Evolutionary conservation across 352 stramenopile species (phyloP).

Genomic region (Phytophthora citricola): DNA sequence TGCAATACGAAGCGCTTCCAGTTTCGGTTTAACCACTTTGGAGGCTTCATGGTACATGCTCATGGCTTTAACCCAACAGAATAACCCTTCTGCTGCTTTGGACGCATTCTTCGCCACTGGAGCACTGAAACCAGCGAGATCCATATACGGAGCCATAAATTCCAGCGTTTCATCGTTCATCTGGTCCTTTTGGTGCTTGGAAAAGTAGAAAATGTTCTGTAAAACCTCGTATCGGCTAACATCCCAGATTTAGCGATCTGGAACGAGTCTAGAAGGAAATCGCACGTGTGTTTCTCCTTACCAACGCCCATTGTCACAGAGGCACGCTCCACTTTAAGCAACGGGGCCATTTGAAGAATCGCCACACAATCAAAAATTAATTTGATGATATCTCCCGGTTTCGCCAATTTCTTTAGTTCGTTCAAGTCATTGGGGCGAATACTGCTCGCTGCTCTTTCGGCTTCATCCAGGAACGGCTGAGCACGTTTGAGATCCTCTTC

Average conservation of each 20-base stretch:
- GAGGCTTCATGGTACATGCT: constrained; percentile 92
- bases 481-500: constrained; percentile 91
- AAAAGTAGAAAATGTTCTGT: constrained; percentile 92
- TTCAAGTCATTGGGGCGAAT: constrained; percentile 93
- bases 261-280: constrained; percentile 90
- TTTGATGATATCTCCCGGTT: constrained; percentile 93
- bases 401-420: constrained; percentile 93
- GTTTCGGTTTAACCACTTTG: constrained; percentile 94
- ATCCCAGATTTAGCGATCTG: constrained; percentile 85
- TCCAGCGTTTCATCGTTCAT: constrained; percentile 95
- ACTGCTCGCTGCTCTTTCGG: constrained; percentile 82
- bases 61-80: constrained; percentile 92
- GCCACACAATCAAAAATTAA: constrained; percentile 93
- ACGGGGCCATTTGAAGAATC: constrained; percentile 87
- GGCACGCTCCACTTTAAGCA: constrained; percentile 75
- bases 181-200: constrained; percentile 90
- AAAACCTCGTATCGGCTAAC: constrained; percentile 90
- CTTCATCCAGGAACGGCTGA: constrained; percentile 92
- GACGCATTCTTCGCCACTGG: constrained; percentile 89
- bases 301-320: constrained; percentile 73
- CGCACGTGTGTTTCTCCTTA: constrained; percentile 89
- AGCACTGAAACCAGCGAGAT: constrained; percentile 84
- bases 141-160: constrained; percentile 92
- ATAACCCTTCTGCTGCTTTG: constrained; percentile 90
- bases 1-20: constrained; percentile 90